Percentiles rank a stretch among this genome's conserved stretches.
Conservation (phyloP, 352 stramenopile species). For the Plasmopara muralis region DNA sequence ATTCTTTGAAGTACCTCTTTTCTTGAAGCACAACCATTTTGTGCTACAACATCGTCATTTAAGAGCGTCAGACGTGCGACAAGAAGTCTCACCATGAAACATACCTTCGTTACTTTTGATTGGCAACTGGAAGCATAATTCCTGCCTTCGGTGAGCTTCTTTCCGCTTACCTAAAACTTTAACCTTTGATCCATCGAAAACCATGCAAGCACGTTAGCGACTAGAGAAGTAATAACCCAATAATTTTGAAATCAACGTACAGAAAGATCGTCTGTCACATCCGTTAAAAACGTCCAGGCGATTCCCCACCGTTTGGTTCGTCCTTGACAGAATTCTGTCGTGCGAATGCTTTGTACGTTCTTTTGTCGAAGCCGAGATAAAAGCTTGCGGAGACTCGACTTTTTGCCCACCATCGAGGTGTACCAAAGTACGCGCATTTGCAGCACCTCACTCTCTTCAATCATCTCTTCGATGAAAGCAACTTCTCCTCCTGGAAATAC, state of each 20-base stretch:
- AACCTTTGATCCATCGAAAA: constrained; percentile 20
- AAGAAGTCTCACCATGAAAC: not conserved
- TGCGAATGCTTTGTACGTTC: constrained; percentile 66
- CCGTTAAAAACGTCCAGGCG: constrained; percentile 82
- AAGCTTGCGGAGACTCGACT: constrained; percentile 87
- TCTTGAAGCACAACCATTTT: constrained; percentile 35
- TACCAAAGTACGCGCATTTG: constrained; percentile 87
- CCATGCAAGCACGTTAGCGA: constrained; percentile 1
- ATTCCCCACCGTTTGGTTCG: constrained; percentile 91
- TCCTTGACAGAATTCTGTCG: constrained; percentile 93
- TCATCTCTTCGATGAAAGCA: constrained; percentile 90
- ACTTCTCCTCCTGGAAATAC: constrained; percentile 89
- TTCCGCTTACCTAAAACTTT: constrained; percentile 84
- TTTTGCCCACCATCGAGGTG: constrained; percentile 92
- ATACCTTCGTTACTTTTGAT: constrained; percentile 19
- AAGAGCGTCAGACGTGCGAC: not conserved
- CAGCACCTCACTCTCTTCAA: constrained; percentile 85
- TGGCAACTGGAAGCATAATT: constrained; percentile 47
- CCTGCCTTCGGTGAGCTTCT: constrained; percentile 53
- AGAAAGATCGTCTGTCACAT: constrained; percentile 26
- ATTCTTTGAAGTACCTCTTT: constrained; percentile 36
- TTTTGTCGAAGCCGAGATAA: constrained; percentile 72
- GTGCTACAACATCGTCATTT: constrained; percentile 1
- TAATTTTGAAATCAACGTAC: too few relatives aligned
- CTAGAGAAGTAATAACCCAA: too few relatives aligned